Conservation (phyloP, 1,284 basidiomycete species). For the Ustilago hordei region DNA sequence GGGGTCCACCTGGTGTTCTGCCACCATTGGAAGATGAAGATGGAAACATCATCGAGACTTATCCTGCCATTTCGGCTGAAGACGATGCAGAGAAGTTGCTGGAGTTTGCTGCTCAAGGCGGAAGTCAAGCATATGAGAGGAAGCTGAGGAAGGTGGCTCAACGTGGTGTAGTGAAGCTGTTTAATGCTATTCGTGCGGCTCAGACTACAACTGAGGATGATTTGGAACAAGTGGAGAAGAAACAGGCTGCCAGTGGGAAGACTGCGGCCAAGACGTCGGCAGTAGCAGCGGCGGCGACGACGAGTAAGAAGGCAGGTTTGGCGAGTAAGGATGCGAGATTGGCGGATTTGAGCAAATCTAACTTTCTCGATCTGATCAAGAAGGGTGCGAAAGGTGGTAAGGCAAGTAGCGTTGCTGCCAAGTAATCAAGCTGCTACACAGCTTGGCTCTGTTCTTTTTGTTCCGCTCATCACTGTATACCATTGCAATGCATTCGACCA, state of each 20-base stretch:
- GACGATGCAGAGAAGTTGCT: slow-evolving; percentile 32
- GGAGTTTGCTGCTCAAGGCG: slow-evolving; percentile 57
- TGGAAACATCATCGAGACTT: slow-evolving; percentile 43
- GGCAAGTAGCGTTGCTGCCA: slow-evolving; percentile 33
- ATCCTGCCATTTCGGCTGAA: slow-evolving; percentile 6
- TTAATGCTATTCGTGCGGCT: slow-evolving; percentile 68
- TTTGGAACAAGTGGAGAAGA: slow-evolving; percentile 48
- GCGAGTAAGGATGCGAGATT: slow-evolving; percentile 60
- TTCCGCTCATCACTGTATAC: slow-evolving; percentile 22
- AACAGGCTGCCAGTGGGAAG: slow-evolving; percentile 26
- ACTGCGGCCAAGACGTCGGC: slow-evolving; percentile 5
- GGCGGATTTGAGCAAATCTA: slow-evolving; percentile 64
- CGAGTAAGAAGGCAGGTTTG: slow-evolving; percentile 45
- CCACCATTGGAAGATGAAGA: slow-evolving; percentile 49
- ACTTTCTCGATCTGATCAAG: slow-evolving; percentile 67
- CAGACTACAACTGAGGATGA: slow-evolving; percentile 63
- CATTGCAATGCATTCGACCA: slow-evolving; percentile 16
- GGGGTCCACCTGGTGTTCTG: slow-evolving; percentile 64
- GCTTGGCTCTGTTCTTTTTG: neutral
- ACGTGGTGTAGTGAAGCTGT: slow-evolving; percentile 68
- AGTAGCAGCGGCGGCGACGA: neutral
- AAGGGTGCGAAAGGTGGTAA: slow-evolving; percentile 30
- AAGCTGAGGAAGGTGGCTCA: slow-evolving; percentile 66
- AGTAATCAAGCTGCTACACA: slow-evolving; percentile 11
- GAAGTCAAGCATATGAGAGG: slow-evolving; percentile 61